Evolutionary conservation across 345 rosid species (phyloP).

Genomic region (Odontarrhena argentea): DNA sequence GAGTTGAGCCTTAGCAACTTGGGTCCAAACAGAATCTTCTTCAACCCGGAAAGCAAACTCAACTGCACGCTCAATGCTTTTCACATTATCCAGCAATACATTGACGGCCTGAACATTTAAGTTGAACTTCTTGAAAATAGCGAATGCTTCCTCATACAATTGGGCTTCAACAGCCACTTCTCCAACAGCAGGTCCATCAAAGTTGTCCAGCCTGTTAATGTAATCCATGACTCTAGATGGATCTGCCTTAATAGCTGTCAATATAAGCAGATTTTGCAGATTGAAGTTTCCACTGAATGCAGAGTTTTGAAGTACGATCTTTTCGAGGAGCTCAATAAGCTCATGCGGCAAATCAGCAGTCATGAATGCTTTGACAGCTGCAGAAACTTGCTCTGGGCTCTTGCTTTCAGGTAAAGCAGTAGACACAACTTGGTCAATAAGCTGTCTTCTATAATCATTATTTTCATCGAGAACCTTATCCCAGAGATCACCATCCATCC

Average conservation of each 20-base stretch:
- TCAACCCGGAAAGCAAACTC: slow-evolving; percentile 97
- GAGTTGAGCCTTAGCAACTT: slow-evolving; percentile 93
- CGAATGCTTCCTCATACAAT: slow-evolving; percentile 81
- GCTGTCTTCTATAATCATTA: slow-evolving; percentile 85
- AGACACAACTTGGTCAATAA: slow-evolving; percentile 97
- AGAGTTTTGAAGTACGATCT: slow-evolving; percentile 96
- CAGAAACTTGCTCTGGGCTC: slow-evolving; percentile 89
- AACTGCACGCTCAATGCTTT: slow-evolving; percentile 82
- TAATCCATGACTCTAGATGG: slow-evolving; percentile 98
- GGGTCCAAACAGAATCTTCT: slow-evolving; percentile 98
- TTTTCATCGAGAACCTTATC: slow-evolving; percentile 90
- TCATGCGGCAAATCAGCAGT: slow-evolving; percentile 81
- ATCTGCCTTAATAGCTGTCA: slow-evolving; percentile 96
- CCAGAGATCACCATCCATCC: slow-evolving; percentile 99
- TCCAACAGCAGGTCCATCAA: slow-evolving; percentile 99
- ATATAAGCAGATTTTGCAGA: slow-evolving; percentile 92
- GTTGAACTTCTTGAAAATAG: slow-evolving; percentile 84
- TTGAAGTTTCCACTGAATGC: slow-evolving; percentile 97
- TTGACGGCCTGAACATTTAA: slow-evolving; percentile 74
- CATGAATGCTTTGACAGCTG: slow-evolving; percentile 87
- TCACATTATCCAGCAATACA: slow-evolving; percentile 68
- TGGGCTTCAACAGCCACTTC: slow-evolving; percentile 95
- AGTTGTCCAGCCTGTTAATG: slow-evolving; percentile 88
- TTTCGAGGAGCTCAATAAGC: slow-evolving; percentile 86
- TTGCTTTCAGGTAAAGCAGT: slow-evolving; percentile 93